Evolutionary conservation across 805 yeast species (phyloP), one percentile per base, ranked within the genome.

Genomic region (Nadsonia fulvescens): DNA sequence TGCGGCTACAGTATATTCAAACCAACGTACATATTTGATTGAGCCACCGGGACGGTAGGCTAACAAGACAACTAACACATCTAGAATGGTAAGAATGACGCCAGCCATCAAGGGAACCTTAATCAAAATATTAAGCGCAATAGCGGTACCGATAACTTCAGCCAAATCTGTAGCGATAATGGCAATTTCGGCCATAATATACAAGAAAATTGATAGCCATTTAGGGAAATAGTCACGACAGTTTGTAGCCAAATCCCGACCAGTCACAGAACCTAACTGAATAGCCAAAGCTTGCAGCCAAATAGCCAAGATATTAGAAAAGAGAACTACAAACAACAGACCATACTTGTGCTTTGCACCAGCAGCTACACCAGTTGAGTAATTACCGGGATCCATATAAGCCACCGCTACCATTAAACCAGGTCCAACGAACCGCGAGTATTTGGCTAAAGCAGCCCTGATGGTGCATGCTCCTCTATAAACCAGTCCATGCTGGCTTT

Each of bases 331-430:
- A 45, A 82, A 83, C 15, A 86, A 49, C 17, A 83, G 55, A 32
- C 76, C 72, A 47, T 73, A 86, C 37, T 73, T 67, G 46, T 75
- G 79, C 14, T 78, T 73, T 16, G 93, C 74, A n/a, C 93, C 93
- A 1, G 91, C 89, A 6, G 89, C 77, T 8, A 86, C 93, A 6
- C 89, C 92, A 1, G 95, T 79, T 19, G 93, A 75, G 50, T 83
- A 86, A 52, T 89, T 86, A 4, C 98, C 98, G 0, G 98, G 96
- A 42, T 86, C 96, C 81, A 89, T 79, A 47, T 83, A 89, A 0
- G 95, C 86, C 17, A 86, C 93, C 4, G 83, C 65, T 2, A 89
- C 92, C 92, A 86, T 75, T 24, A 86, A 54, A 0, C 98, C 96
- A 0, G 96, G 96, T 0, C 96, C 96, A n/a, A 86, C 58, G 45